Conservation (phyloP, 2,329 filamentous ascomycete genomes). For the Macrophomina tecta region DNA sequence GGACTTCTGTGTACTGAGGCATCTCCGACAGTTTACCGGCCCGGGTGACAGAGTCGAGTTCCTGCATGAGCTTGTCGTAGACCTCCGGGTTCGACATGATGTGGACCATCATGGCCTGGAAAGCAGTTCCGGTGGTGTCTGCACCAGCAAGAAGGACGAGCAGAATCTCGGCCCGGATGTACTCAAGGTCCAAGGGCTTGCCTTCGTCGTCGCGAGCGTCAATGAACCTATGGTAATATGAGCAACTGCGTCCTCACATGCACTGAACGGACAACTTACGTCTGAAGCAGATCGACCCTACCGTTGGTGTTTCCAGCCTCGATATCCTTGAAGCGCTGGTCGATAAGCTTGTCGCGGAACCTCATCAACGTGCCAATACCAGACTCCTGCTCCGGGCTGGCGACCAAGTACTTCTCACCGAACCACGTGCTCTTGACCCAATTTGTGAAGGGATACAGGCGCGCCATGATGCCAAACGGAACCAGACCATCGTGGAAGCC, state of each 20-base stretch:
- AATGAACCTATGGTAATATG: conserved; percentile 36
- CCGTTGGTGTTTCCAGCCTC: conserved; percentile 51
- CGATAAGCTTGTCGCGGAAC: conserved; percentile 62
- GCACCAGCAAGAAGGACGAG: conserved; percentile 60
- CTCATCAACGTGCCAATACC: conserved; percentile 64
- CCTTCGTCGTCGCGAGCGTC: conserved; percentile 47
- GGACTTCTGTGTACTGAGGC: conserved; percentile 38
- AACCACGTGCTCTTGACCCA: conserved; percentile 62
- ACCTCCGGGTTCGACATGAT: conserved; percentile 48
- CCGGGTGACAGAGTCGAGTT: conserved; percentile 51
- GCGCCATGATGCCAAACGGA: conserved; percentile 58
- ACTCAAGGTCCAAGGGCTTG: conserved; percentile 55
- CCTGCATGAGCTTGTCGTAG: conserved; percentile 55
- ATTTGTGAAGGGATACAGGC: conserved; percentile 61
- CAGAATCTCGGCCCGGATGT: conserved; percentile 61
- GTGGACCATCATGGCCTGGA: conserved; percentile 55
- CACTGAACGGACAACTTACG: conserved; percentile 30
- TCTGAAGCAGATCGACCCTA: conserved; percentile 62
- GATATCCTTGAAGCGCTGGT: conserved; percentile 56
- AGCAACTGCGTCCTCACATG: background rate
- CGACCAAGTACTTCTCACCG: conserved; percentile 58
- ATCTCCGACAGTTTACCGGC: conserved; percentile 37
- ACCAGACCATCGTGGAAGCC: conserved; percentile 61
- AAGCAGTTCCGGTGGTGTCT: conserved; percentile 59
- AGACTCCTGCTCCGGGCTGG: conserved; percentile 58